These are phyloP conservation scores for Lathyrus aphaca DNA, from an alignment of 306 rosid species.

Conservation along the genomic window DNA sequence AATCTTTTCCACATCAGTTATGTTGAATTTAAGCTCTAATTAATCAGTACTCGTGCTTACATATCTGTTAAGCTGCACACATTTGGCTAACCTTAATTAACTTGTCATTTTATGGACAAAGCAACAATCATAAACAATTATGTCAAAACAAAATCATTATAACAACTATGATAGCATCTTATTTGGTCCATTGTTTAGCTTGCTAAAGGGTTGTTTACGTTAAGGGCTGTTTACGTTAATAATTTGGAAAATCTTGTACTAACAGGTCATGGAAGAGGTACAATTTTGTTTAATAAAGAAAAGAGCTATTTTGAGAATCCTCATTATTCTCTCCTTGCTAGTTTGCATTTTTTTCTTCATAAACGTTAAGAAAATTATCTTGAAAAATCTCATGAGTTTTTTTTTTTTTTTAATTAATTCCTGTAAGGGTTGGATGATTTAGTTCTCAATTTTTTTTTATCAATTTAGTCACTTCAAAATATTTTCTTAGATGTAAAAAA, in stretches of 20 bases:
- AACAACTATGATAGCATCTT: neutral
- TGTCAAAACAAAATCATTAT: no score
- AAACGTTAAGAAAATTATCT: no score
- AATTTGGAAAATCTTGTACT: neutral
- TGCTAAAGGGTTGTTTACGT: neutral
- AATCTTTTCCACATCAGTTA: neutral
- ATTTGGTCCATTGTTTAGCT: neutral
- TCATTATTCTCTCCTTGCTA: no score
- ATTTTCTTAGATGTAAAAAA: no score
- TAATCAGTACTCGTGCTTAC: neutral
- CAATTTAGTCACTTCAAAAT: no score
- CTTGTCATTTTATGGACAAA: neutral
- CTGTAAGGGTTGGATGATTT: no score
- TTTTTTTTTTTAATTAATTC: no score
- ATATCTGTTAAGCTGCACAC: neutral
- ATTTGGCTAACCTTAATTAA: neutral
- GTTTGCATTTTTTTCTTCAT: no score
- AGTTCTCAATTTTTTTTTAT: no score
- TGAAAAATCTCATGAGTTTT: no score
- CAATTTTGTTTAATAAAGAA: neutral
- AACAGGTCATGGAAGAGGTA: neutral
- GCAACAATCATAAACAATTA: neutral
- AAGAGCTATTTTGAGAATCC: no score
- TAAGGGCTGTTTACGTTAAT: neutral
- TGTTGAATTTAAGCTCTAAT: constrained; percentile 17